Base-by-base conservation (phyloP, 176 grass and related monocot genomes). In the Oropetium thomaeum region DNA sequence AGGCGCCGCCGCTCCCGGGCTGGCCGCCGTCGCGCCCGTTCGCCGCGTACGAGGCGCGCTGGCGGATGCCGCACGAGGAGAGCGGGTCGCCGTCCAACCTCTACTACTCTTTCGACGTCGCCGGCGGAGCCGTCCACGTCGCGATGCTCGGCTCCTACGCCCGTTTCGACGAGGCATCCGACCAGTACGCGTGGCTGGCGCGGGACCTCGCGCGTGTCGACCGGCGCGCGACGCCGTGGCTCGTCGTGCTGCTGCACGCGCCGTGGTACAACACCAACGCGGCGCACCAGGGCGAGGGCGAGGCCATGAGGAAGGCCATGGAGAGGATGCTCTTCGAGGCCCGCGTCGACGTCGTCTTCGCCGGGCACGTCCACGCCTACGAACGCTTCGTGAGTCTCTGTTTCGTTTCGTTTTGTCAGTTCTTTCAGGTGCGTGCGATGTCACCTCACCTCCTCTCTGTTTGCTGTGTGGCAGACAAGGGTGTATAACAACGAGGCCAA, bases 191-290 rank as follows among this genome's bases (percentile, higher is more conserved):
- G 65, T 97, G 95, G 95, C 77, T 97, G 79, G 78, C 67, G 5
- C 69, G 68, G 15, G 95, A 97, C 75, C 80, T 97, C 61, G 95
- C 81, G 7, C 79, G 65, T 59, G 86, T 97, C 5, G 86, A 97
- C 81, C 84, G 95, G 26, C 67, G 31, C 39, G 22, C 71, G 1
- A 93, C 91, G 2, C 88, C 91, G 1, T 97, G 95, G 95, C 51
- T 97, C 10, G 39, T 97, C 10, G 88, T 82, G 62, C 45, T 88
- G 78, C 60, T 93, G 58, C 95, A 97, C 33, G 87, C 89, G 7
- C 91, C 95, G 0, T 97, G 95, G 95, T 97, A 97, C 79, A 97
- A 90, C 86, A 97, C 95, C 11, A 93, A 97, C 77, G 55, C 76
- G 8, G 90, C 86, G 64, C 95, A 97, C 55, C 73, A 91, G 37